Base-by-base conservation (phyloP, 129 eudicot species). In the Lactuca sativa region DNA sequence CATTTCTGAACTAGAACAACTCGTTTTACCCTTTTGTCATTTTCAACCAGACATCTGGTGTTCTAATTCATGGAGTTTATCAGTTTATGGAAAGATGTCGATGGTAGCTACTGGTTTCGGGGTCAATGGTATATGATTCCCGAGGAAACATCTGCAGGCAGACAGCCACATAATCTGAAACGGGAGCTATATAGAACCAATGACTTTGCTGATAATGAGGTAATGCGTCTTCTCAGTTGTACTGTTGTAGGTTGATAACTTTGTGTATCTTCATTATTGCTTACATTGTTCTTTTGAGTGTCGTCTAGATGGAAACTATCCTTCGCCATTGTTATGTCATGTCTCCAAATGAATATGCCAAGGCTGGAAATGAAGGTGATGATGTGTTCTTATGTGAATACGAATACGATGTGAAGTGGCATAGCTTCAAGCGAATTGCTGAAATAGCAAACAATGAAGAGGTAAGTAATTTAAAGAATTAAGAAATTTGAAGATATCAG, bases 51-150 rank as follows among this genome's bases (percentile, higher is more conserved):
- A 13, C 14, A 5, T 9, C 51, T 21, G 55, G 7, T 34, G 63
- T 16, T 70, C 17, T 41, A 16, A 62, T 56, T 49, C 12, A 9
- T 69, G 3, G 34, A 43, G 38, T 32, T 57, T 38, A 16, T 17
- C 60, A 93, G 99, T 70, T 75, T 93, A 56, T 93, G 99, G 97
- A 93, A 84, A 70, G 99, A 93, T 73, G 85, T 85, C 69, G 95
- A 90, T 76, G 95, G 91, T 70, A 87, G 80, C 73, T 93, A 77
- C 34, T 87, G 97, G 97, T 87, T 74, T 70, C 86, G 92, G 40
- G 97, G 82, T 13, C 90, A 78, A 16, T 93, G 99, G 99, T 93
- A 90, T 77, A 72, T 87, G n/a, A 90, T 90, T 72, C 99, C 99
- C 1, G 99, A 93, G 57, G 99, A 93, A 82, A 90, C 99, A 17